Evolutionary conservation across 768 basidiomycete species (phyloP).

Genomic region (Lentinula edodes): DNA sequence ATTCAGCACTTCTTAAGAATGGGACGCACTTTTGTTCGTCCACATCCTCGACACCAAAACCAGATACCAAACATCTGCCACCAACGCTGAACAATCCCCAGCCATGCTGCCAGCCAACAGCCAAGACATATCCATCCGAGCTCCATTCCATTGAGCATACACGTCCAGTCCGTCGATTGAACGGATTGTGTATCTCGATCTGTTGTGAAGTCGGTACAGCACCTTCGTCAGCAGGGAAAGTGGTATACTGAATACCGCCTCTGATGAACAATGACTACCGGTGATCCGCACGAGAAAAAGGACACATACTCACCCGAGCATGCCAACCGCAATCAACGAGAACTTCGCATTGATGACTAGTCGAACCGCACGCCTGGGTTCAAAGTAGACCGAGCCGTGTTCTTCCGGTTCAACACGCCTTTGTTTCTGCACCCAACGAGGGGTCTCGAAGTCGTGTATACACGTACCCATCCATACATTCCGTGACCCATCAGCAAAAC

Average conservation of each 20-base stretch:
- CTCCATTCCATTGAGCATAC: constrained; percentile 83
- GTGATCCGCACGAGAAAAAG: background rate
- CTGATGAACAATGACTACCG: constrained; percentile 25
- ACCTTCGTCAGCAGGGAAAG: constrained; percentile 63
- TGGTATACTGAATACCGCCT: constrained; percentile 60
- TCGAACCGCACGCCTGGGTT: constrained; percentile 59
- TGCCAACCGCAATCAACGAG: constrained; percentile 79
- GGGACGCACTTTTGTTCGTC: constrained; percentile 44
- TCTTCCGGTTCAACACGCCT: constrained; percentile 43
- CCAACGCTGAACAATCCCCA: constrained; percentile 92
- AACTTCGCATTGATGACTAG: constrained; percentile 76
- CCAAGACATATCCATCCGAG: constrained; percentile 91
- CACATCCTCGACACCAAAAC: constrained; percentile 64
- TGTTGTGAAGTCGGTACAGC: constrained; percentile 52
- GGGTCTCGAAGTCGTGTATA: constrained; percentile 68
- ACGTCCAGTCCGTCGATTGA: constrained; percentile 51
- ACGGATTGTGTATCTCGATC: constrained; percentile 58
- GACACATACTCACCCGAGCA: constrained; percentile 41
- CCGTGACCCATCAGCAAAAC: constrained; percentile 6
- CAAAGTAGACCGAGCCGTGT: constrained; percentile 38
- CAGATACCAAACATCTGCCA: constrained; percentile 80
- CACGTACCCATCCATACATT: constrained; percentile 70
- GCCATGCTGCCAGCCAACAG: constrained; percentile 85
- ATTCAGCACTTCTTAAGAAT: background rate
- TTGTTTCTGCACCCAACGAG: constrained; percentile 78